Base-by-base conservation (phyloP, 352 stramenopile genomes). In the Phytopythium vexans region DNA sequence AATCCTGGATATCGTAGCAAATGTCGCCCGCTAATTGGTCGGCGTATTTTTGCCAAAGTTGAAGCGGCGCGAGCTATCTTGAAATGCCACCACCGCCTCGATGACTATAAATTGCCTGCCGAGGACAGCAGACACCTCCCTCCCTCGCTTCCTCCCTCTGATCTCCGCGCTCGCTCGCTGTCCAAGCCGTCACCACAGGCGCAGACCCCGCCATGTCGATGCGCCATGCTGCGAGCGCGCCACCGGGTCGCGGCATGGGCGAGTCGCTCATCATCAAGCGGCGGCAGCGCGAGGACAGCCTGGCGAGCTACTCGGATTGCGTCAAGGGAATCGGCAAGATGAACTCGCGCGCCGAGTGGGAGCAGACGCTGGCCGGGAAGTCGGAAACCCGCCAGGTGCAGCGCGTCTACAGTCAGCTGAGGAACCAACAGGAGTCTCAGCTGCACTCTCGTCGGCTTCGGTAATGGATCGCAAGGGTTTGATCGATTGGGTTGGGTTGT, bases 351-450 rank as follows among this genome's bases (percentile, higher is more conserved):
- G 82, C 82, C 6, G 74, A 90, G 15, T 92, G 82, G 82, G 82
- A 92, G 45, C 72, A 87, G 40, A 66, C 75, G 37, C 62, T 89
- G 8, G 61, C 82, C 12, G 58, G 70, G 4, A 88, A 88, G 54
- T 54, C 69, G 1, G 74, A 89, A 21, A 49, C n/a, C 16, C 70
- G 66, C 14, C 62, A 87, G 21, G 60, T 88, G 14, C 66, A 82
- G 37, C 66, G 68, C 27, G 64, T 69, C 21, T 57, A 82, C 11
- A 35, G 46, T 7, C 69, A 62, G n/a, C 59, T 92, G 27, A 85
- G 84, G 58, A 89, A 90, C 44, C 79, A 92, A 54, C 67, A 87
- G 39, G 82, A 92, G 59, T 89, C 79, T 16, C 60, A 89, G 34
- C 62, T 92, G 12, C 79, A 89, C 44, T 86, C 71, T 9, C 60